Base-by-base conservation (phyloP, 192 early-diverging fungal species). In the Podila minutissima region DNA sequence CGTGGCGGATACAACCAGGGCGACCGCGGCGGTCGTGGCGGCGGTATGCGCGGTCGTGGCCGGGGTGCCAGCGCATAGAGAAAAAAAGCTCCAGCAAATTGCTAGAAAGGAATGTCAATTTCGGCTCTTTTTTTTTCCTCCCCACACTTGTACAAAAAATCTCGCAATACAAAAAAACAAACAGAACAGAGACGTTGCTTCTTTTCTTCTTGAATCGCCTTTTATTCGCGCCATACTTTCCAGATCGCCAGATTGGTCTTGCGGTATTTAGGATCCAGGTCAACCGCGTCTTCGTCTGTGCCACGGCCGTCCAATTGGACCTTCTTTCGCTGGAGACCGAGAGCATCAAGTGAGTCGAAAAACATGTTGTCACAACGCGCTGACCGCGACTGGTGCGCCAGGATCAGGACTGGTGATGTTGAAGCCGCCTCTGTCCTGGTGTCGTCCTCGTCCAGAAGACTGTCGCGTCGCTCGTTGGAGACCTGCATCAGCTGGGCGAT, bases 301-400 rank as follows among this genome's bases (percentile, higher is more conserved):
- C 64, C 51, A 55, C 49, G 58, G 7, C 62, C 51, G 33, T 78
- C 63, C 19, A 67, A 20, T 20, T 11, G 20, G 0, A 85, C 10
- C 37, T 71, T 82, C n/a, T 67, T 57, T 29, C 81, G 31, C 28
- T 62, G 64, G 57, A 82, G 62, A 46, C 72, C 69, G 50, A 68
- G 53, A 3, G 59, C 67, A 64, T 77, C 71, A 24, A 85, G 20
- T 1, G 62, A 66, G 15, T 82, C 71, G 58, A 85, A 85, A 12
- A 85, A 66, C 12, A 82, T 11, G 24, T 66, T 41, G 35, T 85
- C 84, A 31, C 74, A 74, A 57, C 84, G 69, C 28, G 67, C 70
- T 0, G 84, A 78, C 20, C 84, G 63, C 37, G 73, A 72, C 59
- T 85, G 84, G 59, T 85, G 76, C 13, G 79, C 74, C 0, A 85